Evolutionary conservation across 805 yeast species (phyloP).

Genomic region (Suhomyces xylopsoci): DNA sequence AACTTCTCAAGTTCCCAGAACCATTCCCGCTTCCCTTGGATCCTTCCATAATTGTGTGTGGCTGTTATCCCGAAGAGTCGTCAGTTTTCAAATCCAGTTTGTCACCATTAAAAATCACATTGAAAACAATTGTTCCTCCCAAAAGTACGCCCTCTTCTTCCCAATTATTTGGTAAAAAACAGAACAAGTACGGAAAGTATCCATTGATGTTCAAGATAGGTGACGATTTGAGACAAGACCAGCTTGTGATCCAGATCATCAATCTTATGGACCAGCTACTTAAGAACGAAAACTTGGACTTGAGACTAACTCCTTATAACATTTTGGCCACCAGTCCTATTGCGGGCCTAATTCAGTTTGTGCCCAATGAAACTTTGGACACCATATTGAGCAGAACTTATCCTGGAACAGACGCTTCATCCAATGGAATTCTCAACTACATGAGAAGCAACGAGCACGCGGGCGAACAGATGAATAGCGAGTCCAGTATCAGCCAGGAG

Average conservation of each 20-base stretch:
- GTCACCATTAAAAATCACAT: slow-evolving; percentile 81
- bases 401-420: slow-evolving; percentile 17
- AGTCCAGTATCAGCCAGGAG: slow-evolving; percentile 7
- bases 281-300: slow-evolving; percentile 84
- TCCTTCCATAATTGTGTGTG: slow-evolving; percentile 70
- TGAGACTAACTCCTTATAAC: slow-evolving; percentile 82
- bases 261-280: slow-evolving; percentile 85
- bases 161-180: slow-evolving; percentile 33
- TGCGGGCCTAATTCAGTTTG: slow-evolving; percentile 91
- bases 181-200: slow-evolving; percentile 45
- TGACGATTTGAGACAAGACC: slow-evolving; percentile 94
- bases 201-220: slow-evolving; percentile 93
- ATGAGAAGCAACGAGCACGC: slow-evolving; percentile 48
- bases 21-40: slow-evolving; percentile 78
- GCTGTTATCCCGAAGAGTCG: slow-evolving; percentile 74
- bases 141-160: slow-evolving; percentile 18
- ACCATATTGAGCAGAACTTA: slow-evolving; percentile 53
- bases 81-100: slow-evolving; percentile 88
- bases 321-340: slow-evolving; percentile 86
- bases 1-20: slow-evolving; percentile 40
- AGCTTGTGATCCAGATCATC: slow-evolving; percentile 90
- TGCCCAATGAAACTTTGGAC: slow-evolving; percentile 90
- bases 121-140: slow-evolving; percentile 50
- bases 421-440: slow-evolving; percentile 74
- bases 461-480: not conserved